phyloP scores from a whole-genome alignment of 495 filamentous ascomycete species.

The Podospora pseudoanserina region DNA sequence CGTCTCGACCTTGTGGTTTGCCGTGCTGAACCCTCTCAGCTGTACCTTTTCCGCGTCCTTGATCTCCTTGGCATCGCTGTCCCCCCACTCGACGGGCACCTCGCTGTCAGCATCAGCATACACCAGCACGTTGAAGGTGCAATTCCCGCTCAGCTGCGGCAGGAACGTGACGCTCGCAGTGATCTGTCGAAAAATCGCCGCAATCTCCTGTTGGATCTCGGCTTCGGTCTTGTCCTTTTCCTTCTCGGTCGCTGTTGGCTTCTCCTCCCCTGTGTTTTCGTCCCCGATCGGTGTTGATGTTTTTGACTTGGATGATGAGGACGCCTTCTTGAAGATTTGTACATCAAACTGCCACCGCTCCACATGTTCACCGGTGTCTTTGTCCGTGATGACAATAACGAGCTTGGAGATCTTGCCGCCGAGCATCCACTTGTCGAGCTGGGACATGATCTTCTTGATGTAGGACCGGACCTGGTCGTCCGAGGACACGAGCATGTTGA shows the following conservation, averaged over 20 bases:
- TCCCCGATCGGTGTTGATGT: conserved; percentile 34
- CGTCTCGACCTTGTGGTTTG: conserved; percentile 88
- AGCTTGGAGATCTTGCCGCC: conserved; percentile 95
- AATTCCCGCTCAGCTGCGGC: conserved; percentile 85
- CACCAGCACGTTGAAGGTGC: conserved; percentile 97
- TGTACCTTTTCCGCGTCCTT: conserved; percentile 93
- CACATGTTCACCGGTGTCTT: conserved; percentile 92
- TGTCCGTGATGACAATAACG: conserved; percentile 91
- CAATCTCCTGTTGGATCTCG: conserved; percentile 93
- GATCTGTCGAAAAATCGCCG: conserved; percentile 93
- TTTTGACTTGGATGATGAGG: conserved; percentile 38
- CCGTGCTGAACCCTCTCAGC: conserved; percentile 91
- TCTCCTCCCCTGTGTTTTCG: neutral
- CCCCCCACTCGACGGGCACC: conserved; percentile 97
- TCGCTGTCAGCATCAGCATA: conserved; percentile 97
- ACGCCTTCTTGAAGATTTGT: conserved; percentile 62
- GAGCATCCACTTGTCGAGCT: conserved; percentile 93
- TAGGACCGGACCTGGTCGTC: conserved; percentile 99
- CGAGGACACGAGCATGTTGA: conserved; percentile 95
- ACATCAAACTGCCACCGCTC: conserved; percentile 99
- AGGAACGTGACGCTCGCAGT: conserved; percentile 97
- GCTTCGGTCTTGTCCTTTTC: conserved; percentile 71
- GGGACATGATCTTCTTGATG: conserved; percentile 97
- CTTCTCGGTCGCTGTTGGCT: neutral
- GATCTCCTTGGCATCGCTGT: conserved; percentile 97